Evolutionary conservation across 176 grass and related monocot genomes (phyloP).

Genomic region (Neostapfia colusana): DNA sequence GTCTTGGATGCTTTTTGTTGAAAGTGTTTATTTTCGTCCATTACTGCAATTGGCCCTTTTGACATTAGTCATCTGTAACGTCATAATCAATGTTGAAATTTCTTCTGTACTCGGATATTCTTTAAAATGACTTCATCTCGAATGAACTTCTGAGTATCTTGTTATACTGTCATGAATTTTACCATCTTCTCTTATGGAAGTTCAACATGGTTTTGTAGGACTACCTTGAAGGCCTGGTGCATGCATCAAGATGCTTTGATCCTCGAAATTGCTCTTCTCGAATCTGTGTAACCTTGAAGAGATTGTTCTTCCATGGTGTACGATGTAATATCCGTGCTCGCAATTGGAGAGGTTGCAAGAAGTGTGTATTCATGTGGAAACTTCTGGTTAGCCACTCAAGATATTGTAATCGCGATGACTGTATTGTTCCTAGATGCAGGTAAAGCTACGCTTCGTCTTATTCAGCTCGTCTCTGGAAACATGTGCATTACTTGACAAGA

Average conservation of each 20-base stretch:
- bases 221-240: conserved; percentile 60
- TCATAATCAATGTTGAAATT: conserved; percentile 10
- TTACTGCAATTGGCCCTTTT: conserved; percentile 1
- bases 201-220: conserved; percentile 49
- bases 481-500: background rate
- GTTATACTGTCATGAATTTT: background rate
- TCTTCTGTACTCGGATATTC: background rate
- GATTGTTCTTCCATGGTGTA: conserved; percentile 73
- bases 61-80: background rate
- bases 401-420: conserved; percentile 14
- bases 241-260: conserved; percentile 65
- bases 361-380: conserved; percentile 76
- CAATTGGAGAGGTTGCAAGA: conserved; percentile 49
- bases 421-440: conserved; percentile 57
- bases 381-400: conserved; percentile 56
- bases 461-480: background rate
- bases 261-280: conserved; percentile 43
- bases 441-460: conserved; percentile 30
- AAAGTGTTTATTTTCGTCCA: no score
- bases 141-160: background rate
- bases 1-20: background rate
- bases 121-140: background rate
- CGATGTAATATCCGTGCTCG: conserved; percentile 46
- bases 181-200: background rate
- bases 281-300: conserved; percentile 60